Evolutionary conservation across 192 early-diverging fungal genomes (phyloP).

Genomic region (Coemansia sp.): DNA sequence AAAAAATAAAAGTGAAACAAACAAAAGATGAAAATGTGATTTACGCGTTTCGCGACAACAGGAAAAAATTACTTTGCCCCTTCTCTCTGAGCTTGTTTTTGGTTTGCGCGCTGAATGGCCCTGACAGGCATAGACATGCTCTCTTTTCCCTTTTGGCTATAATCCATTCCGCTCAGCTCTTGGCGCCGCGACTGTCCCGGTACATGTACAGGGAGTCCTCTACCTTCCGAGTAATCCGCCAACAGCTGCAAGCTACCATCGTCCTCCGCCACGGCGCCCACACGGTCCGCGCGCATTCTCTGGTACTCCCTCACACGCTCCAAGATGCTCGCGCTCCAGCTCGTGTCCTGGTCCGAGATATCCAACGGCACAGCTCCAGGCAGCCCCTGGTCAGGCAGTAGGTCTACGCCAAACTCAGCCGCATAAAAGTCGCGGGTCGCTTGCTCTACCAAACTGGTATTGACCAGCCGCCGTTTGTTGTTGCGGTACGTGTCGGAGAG

Average conservation of each 20-base stretch:
- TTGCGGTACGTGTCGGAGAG: slow-evolving; percentile 41
- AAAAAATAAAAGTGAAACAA: not conserved
- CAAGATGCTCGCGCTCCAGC: slow-evolving; percentile 39
- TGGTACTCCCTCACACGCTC: slow-evolving; percentile 49
- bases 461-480: slow-evolving; percentile 46
- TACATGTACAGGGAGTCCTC: not conserved
- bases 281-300: slow-evolving; percentile 40
- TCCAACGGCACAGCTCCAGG: slow-evolving; percentile 52
- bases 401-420: slow-evolving; percentile 34
- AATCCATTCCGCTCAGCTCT: slow-evolving; percentile 19
- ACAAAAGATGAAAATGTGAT: slow-evolving; percentile 2
- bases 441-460: slow-evolving; percentile 35
- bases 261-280: slow-evolving; percentile 44
- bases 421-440: slow-evolving; percentile 49
- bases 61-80: not conserved
- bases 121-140: slow-evolving; percentile 33
- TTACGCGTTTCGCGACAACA: slow-evolving; percentile 14
- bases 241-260: slow-evolving; percentile 48
- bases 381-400: slow-evolving; percentile 20
- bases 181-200: slow-evolving; percentile 15
- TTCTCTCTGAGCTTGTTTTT: slow-evolving; percentile 10
- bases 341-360: slow-evolving; percentile 49
- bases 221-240: slow-evolving; percentile 27
- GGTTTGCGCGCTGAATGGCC: slow-evolving; percentile 44
- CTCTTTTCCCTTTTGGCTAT: slow-evolving; percentile 13